Evolutionary conservation across 2,329 filamentous ascomycete species (phyloP).

Genomic region (Tolypocladium ovalisporum): DNA sequence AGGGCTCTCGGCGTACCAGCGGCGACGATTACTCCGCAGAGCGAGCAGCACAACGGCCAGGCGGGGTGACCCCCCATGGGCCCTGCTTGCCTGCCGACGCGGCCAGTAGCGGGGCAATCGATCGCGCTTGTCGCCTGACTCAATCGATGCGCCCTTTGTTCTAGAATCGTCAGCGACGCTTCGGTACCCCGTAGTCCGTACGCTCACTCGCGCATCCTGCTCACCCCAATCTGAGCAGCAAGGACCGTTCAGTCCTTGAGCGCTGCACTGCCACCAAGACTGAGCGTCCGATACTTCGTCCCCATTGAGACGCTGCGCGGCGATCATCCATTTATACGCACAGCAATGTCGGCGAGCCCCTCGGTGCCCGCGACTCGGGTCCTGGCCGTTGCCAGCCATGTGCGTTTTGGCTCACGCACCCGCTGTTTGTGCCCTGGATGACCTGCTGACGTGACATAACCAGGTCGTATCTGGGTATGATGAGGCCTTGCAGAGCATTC

Average conservation of each 20-base stretch:
- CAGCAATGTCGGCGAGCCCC: constrained; percentile 3
- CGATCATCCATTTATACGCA: background rate
- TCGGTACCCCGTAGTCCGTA: background rate
- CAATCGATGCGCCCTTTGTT: background rate
- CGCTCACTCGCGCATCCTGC: background rate
- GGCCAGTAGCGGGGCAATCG: background rate
- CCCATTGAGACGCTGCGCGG: background rate
- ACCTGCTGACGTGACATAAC: background rate
- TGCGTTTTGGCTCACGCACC: constrained; percentile 37
- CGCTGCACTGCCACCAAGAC: background rate
- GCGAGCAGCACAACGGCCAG: background rate
- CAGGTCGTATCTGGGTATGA: constrained; percentile 33
- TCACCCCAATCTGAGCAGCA: background rate
- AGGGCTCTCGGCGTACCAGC: no score
- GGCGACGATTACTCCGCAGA: background rate
- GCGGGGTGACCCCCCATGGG: background rate
- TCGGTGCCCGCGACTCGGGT: constrained; percentile 51
- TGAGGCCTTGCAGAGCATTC: background rate
- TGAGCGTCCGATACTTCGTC: background rate
- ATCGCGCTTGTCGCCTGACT: background rate
- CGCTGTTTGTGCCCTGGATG: background rate
- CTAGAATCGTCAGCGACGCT: background rate
- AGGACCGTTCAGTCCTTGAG: background rate
- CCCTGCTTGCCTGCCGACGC: background rate
- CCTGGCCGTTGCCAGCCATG: constrained; percentile 88